Base-by-base conservation (phyloP, 2,329 filamentous ascomycete genomes). In the Graphilbum sp. region DNA sequence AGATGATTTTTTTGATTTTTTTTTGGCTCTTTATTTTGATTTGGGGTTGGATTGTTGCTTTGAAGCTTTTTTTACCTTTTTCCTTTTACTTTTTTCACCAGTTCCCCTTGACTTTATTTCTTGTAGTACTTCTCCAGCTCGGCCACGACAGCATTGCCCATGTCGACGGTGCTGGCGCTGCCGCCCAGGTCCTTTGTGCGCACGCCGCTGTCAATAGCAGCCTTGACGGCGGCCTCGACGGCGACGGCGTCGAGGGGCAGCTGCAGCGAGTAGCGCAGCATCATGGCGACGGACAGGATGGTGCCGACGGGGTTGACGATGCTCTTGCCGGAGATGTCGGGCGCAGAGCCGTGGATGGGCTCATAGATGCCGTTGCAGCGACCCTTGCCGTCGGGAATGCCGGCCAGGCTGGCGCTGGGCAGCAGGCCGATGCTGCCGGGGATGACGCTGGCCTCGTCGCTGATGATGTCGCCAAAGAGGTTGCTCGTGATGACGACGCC, bases 331-430 rank as follows among this genome's bases (percentile, higher is more conserved):
- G 83, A 85, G 51, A 96, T 96, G 53, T 96, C 87, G 21, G 87
- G 88, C 17, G 88, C 88, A 34, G 83, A 90, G 29, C 85, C 87
- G 58, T 98, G 88, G 50, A 98, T 96, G 20, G 88, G 88, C 69
- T 96, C 88, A 57, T 94, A 98, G 52, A 96, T 94, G 50, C 86
- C 88, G 56, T 92, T 94, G 54, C 87, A 84, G 56, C 72, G 78
- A 50, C 67, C 72, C 66, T 85, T 82, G 39, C 83, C 83, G 56
- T 92, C 85, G 0, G 88, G 88, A 43, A 93, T 75, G 31, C 82
- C 84, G 47, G 78, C 81, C 55, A 96, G 63, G 59, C 80, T 90
- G 12, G 88, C 88, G 56, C 80, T 88, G 20, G 88, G 88, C 48
- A 94, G 63, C 46, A 96, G 65, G 23, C 90, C 88, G 49, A 96